Evolutionary conservation across 331 rosid species (phyloP).

Genomic region (Dryas integrifolia): DNA sequence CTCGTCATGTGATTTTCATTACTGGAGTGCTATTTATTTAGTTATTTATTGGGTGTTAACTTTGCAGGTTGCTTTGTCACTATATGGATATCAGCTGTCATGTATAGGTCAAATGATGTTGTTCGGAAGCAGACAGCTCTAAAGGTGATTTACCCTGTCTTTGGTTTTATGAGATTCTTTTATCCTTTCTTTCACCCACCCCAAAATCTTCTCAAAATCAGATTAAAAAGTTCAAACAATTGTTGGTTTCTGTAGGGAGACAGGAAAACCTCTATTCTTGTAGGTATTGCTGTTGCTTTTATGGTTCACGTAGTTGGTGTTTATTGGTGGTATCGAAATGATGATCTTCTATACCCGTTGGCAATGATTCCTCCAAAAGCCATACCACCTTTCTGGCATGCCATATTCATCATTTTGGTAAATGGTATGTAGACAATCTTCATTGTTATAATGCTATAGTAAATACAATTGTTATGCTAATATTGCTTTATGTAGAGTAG

Average conservation of each 20-base stretch:
- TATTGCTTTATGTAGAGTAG: not conserved
- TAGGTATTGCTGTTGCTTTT: slow-evolving; percentile 46
- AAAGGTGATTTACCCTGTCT: slow-evolving; percentile 46
- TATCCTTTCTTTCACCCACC: slow-evolving; percentile 12
- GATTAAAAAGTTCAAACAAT: slow-evolving; percentile 29
- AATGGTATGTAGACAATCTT: slow-evolving; percentile 59
- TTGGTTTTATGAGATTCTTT: not conserved
- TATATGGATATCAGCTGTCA: slow-evolving; percentile 78
- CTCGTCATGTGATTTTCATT: slow-evolving; percentile 16
- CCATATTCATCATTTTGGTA: slow-evolving; percentile 74
- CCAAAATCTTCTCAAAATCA: slow-evolving; percentile 1
- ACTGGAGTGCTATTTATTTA: slow-evolving; percentile 11
- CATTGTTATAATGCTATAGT: not conserved
- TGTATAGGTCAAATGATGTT: slow-evolving; percentile 82
- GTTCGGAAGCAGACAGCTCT: slow-evolving; percentile 87
- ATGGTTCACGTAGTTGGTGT: slow-evolving; percentile 64
- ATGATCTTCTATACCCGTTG: slow-evolving; percentile 66
- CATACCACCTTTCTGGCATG: slow-evolving; percentile 80
- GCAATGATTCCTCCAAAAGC: slow-evolving; percentile 78
- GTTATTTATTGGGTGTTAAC: slow-evolving; percentile 25
- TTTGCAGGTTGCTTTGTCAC: slow-evolving; percentile 80
- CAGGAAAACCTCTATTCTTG: slow-evolving; percentile 61
- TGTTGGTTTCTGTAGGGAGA: slow-evolving; percentile 65
- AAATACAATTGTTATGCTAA: not conserved
- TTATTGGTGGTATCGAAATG: slow-evolving; percentile 77